A percentile compares a stretch with the other conserved stretches of the same genome.
Evolutionary conservation across 257 asterid genomes (phyloP).

Genomic region (Solanum rostratum): DNA sequence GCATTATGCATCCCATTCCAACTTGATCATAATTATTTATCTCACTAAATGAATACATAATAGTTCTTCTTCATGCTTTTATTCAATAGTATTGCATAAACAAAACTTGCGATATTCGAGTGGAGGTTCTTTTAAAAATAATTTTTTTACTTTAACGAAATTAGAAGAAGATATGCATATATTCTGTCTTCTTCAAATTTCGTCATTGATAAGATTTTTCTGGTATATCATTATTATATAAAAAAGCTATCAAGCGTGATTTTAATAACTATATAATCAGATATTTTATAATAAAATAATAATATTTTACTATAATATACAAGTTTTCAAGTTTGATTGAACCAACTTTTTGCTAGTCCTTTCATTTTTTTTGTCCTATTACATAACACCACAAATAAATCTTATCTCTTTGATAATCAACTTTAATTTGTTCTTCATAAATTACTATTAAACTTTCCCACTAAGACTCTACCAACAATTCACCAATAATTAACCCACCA

Average conservation of each 20-base stretch:
- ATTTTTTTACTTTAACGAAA: too few species aligned
- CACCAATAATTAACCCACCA: background rate
- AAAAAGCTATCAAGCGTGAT: background rate
- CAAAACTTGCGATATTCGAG: too few species aligned
- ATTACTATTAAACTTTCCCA: background rate
- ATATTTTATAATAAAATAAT: rapidly evolving
- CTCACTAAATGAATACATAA: background rate
- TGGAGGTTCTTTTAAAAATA: too few species aligned
- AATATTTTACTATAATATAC: background rate
- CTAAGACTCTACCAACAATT: background rate
- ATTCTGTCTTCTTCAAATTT: too few species aligned
- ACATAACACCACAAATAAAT: background rate
- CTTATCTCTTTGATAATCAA: background rate
- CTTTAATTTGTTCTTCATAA: too few species aligned
- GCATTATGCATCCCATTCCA: background rate
- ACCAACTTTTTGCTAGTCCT: background rate
- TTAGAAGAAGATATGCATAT: too few species aligned
- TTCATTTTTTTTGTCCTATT: background rate
- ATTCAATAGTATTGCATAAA: background rate
- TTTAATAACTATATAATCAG: too few species aligned
- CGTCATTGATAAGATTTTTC: too few species aligned
- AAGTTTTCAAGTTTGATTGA: background rate
- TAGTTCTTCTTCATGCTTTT: background rate
- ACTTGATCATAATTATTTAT: background rate
- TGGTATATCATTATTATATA: too few species aligned